Base-by-base conservation (phyloP, 495 filamentous ascomycete genomes). In the Trichoderma erinaceum region DNA sequence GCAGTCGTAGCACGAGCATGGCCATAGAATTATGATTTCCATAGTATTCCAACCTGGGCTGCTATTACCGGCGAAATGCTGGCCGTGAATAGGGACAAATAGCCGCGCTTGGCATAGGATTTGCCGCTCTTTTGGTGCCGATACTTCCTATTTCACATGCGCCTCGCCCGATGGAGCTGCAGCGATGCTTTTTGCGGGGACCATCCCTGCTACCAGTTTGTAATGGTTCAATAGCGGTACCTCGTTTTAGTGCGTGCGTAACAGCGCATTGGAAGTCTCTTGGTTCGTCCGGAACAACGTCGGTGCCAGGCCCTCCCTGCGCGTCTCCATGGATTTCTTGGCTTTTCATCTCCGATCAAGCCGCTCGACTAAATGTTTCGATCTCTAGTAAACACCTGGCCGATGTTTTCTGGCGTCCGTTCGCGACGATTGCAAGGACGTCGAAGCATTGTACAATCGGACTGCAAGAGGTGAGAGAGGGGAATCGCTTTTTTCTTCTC, bases 291-390 rank as follows among this genome's bases (percentile, higher is more conserved):
- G 63, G 35, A 32, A 44, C 18, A 44, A 44, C 35, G 63, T 65
- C 63, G 35, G 63, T 65, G 63, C 35, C 23, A 43, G 35, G 63
- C 35, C 41, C 63, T 65, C 63, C 63, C 63, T 65, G 35, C 63
- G n/a, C 21, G 35, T 41, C 27, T 38, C 61, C 16, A 35, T 64
- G 29, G 8, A 52, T n/a, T 23, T 64, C 35, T 32, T 44, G 63
- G 41, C 63, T 27, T 41, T 41, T 44, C 63, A 44, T 41, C 63
- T 44, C 63, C 63, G 35, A 44, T 65, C 63, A 13, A 44, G 35
- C 41, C 63, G 63, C 35, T 41, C 63, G 11, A 41, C 18, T 12
- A 65, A 41, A 15, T 65, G 63, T 65, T 65, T 65, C 63, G 32
- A 43, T 65, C 27, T 25, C 25, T 21, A 18, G 25, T 25, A 41